These are phyloP conservation scores for Ophiostoma sp. DNA, from an alignment of 2,329 filamentous ascomycete genomes.

Conservation along the genomic window DNA sequence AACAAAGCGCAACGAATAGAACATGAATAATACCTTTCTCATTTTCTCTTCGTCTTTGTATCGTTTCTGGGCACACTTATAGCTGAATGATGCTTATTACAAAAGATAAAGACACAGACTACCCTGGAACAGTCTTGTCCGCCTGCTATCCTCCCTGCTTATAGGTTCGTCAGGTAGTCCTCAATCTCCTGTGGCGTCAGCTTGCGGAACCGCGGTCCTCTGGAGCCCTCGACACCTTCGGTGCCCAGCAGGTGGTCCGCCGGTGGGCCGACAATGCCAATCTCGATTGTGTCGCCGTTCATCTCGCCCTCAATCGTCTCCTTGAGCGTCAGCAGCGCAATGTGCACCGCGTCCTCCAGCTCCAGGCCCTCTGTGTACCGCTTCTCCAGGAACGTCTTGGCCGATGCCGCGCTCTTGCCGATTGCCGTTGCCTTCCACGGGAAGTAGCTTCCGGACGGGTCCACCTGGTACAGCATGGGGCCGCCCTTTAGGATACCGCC, in stretches of 20 bases:
- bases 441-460: constrained; percentile 98
- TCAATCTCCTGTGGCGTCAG: constrained; percentile 97
- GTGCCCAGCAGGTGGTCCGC: constrained; percentile 89
- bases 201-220: constrained; percentile 86
- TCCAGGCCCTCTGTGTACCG: constrained; percentile 95
- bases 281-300: constrained; percentile 98
- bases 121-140: background rate
- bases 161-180: constrained; percentile 98
- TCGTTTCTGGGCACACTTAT: background rate
- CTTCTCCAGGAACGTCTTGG: constrained; percentile 99
- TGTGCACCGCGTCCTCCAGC: constrained; percentile 96
- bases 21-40: background rate
- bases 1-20: constrained; percentile 1
- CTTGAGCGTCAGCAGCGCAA: constrained; percentile 93
- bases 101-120: background rate
- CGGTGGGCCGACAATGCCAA: constrained; percentile 92
- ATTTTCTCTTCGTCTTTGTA: background rate
- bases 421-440: constrained; percentile 99
- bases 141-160: constrained; percentile 34
- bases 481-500: constrained; percentile 93
- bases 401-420: constrained; percentile 95
- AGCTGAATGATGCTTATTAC: background rate
- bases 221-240: constrained; percentile 79
- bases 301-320: constrained; percentile 99
- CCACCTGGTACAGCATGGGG: constrained; percentile 96